A percentile compares a stretch with the other conserved stretches of the same genome.
Conservation (phyloP, 192 early-diverging fungal genomes). For the Rhizoclosmatium sp. region DNA sequence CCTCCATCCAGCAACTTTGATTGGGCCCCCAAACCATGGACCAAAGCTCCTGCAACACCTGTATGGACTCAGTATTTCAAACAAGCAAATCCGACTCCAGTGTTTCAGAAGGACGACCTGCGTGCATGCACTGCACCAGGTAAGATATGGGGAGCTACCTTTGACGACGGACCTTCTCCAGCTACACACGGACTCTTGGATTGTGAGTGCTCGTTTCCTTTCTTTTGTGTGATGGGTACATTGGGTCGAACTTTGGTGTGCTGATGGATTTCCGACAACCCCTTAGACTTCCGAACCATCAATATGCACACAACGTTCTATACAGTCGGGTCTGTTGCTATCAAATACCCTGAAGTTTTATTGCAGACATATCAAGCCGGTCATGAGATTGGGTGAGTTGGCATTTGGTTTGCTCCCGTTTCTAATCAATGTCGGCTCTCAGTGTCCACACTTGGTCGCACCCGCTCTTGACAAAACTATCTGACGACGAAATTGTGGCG, state of each 20-base stretch:
- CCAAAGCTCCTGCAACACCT: neutral
- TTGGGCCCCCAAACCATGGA: neutral
- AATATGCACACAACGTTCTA: slow-evolving; percentile 59
- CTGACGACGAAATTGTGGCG: slow-evolving; percentile 73
- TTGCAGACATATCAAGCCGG: slow-evolving; percentile 54
- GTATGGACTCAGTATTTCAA: slow-evolving; percentile 12
- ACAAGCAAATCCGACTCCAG: neutral
- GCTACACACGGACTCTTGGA: slow-evolving; percentile 5
- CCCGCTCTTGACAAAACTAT: slow-evolving; percentile 58
- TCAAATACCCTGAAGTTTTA: slow-evolving; percentile 55
- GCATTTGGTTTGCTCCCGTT: neutral
- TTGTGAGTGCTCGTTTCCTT: slow-evolving; percentile 14
- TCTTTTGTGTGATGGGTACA: neutral
- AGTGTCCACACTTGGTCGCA: slow-evolving; percentile 65
- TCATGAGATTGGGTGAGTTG: slow-evolving; percentile 50
- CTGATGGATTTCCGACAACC: no score
- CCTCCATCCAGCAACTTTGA: neutral
- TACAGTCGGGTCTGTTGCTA: slow-evolving; percentile 57
- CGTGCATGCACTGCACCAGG: neutral
- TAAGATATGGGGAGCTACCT: slow-evolving; percentile 15
- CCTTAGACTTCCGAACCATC: neutral
- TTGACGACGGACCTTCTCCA: slow-evolving; percentile 16
- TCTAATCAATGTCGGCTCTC: neutral
- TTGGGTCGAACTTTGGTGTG: neutral
- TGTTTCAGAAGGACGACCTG: neutral